Evolutionary conservation across 2,329 filamentous ascomycete genomes (phyloP).

Genomic region (Septoria petroselini): DNA sequence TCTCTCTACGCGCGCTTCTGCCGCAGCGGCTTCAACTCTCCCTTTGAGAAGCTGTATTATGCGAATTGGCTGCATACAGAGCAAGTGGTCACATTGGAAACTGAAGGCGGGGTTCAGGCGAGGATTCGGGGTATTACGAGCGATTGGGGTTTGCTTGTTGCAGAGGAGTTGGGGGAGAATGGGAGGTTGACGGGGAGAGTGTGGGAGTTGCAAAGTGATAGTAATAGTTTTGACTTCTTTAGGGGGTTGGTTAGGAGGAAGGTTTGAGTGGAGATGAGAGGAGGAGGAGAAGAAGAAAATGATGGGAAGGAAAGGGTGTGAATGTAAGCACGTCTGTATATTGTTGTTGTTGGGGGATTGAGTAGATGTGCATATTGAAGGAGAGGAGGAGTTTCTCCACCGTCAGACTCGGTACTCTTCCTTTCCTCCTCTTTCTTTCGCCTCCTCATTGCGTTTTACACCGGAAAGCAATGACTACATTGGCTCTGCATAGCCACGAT

Average conservation of each 20-base stretch:
- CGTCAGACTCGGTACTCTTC: no score
- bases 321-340: no score
- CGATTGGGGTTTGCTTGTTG: constrained; percentile 86
- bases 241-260: constrained; percentile 81
- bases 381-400: no score
- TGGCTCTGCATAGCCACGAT: no score
- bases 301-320: no score
- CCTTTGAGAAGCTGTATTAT: constrained; percentile 76
- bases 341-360: no score
- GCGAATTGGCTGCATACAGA: constrained; percentile 74
- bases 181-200: constrained; percentile 72
- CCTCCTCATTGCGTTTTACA: no score
- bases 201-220: constrained; percentile 88
- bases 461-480: no score
- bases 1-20: constrained; percentile 72
- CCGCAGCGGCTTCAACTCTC: constrained; percentile 67
- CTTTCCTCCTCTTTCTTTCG: no score
- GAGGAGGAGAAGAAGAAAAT: no score
- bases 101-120: constrained; percentile 70
- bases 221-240: constrained; percentile 98
- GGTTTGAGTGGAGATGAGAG: no score
- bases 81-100: constrained; percentile 71
- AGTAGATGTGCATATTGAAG: no score
- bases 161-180: constrained; percentile 73
- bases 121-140: constrained; percentile 80